Conservation (phyloP, 1,139 yeast genomes). For the Debaryomycetaceae sp. region DNA sequence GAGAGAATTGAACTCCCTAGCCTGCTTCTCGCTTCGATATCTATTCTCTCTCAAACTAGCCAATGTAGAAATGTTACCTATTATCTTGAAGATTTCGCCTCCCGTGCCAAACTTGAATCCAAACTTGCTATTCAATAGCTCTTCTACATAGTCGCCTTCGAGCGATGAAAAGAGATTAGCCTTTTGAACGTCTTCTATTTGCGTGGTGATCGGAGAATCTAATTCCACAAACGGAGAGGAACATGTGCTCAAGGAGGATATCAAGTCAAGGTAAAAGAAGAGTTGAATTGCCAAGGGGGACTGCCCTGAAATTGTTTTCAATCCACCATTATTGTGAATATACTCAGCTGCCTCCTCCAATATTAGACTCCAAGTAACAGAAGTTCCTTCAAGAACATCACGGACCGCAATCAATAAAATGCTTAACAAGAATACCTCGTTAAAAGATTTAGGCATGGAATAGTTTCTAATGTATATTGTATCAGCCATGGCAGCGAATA, state of each 20-base stretch:
- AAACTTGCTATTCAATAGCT: slow-evolving; percentile 15
- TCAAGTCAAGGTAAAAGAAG: slow-evolving; percentile 19
- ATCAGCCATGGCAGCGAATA: slow-evolving; percentile 15
- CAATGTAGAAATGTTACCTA: slow-evolving; percentile 20
- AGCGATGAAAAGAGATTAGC: slow-evolving; percentile 6
- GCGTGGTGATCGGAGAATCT: not conserved
- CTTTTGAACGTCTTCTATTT: slow-evolving; percentile 3
- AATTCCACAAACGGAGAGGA: slow-evolving; percentile 15
- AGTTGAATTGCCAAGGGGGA: slow-evolving; percentile 17
- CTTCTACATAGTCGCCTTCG: slow-evolving; percentile 15
- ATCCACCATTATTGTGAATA: slow-evolving; percentile 16
- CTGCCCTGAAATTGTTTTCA: slow-evolving; percentile 10
- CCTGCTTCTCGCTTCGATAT: slow-evolving; percentile 10
- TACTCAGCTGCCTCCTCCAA: slow-evolving; percentile 15
- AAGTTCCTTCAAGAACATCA: slow-evolving; percentile 18
- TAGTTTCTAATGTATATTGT: slow-evolving; percentile 9
- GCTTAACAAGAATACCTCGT: slow-evolving; percentile 10
- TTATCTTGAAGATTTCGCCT: slow-evolving; percentile 18
- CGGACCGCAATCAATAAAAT: slow-evolving; percentile 14
- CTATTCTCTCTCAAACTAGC: slow-evolving; percentile 14
- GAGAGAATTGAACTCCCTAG: slow-evolving; percentile 13
- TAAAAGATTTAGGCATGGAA: slow-evolving; percentile 10
- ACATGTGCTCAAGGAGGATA: slow-evolving; percentile 18
- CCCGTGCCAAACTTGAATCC: slow-evolving; percentile 20
- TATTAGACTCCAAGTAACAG: slow-evolving; percentile 16